These are phyloP conservation scores for Verticillium dahliae DNA, from an alignment of 2,329 filamentous ascomycete species.

Conservation along the genomic window DNA sequence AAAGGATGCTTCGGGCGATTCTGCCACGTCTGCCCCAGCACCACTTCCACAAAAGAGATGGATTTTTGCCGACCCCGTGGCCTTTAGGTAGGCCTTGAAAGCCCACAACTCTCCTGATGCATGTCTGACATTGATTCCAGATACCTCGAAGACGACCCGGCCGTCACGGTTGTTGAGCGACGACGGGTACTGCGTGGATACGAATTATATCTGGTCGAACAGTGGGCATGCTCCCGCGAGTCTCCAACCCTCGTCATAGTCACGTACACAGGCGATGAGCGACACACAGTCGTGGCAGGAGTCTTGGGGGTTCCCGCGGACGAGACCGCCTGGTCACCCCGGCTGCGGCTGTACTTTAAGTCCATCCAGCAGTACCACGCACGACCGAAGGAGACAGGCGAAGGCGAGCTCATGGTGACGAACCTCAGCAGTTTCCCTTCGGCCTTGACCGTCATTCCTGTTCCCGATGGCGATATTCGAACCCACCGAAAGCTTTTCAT, in stretches of 20 bases:
- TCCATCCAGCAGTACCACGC: constrained; percentile 82
- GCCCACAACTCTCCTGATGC: not conserved
- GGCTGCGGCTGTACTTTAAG: constrained; percentile 77
- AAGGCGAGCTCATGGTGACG: constrained; percentile 88
- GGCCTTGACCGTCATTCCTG: constrained; percentile 81
- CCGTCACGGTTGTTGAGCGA: constrained; percentile 68
- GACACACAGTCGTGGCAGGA: constrained; percentile 70
- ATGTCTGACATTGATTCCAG: constrained; percentile 23
- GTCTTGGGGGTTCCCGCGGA: constrained; percentile 79
- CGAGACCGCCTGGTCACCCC: constrained; percentile 71
- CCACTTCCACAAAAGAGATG: constrained; percentile 34
- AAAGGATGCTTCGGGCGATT: constrained; percentile 7
- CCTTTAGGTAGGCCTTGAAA: constrained; percentile 39
- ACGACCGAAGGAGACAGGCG: constrained; percentile 69
- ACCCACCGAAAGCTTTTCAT: constrained; percentile 80
- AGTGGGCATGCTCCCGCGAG: constrained; percentile 90
- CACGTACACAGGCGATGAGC: constrained; percentile 83
- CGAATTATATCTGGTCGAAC: constrained; percentile 90
- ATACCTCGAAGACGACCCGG: constrained; percentile 80
- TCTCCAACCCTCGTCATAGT: constrained; percentile 89
- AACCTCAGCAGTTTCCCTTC: constrained; percentile 91
- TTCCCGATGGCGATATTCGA: constrained; percentile 79
- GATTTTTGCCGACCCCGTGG: constrained; percentile 53
- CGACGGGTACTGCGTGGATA: constrained; percentile 70
- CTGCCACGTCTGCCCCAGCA: constrained; percentile 10